Evolutionary conservation across 345 rosid species (phyloP).

Genomic region (Tarenaya hassleriana): DNA sequence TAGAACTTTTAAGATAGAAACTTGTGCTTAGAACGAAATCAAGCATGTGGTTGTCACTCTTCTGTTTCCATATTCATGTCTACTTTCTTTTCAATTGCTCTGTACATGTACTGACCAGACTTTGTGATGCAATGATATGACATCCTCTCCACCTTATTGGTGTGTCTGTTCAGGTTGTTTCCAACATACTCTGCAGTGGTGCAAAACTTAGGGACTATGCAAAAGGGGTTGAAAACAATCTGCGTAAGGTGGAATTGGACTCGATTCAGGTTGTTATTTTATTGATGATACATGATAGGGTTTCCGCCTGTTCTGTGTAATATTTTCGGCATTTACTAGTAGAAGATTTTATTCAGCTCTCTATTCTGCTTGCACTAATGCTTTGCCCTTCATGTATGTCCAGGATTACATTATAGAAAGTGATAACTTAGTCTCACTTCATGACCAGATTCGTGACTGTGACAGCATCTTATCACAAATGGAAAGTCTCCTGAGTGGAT

Average conservation of each 20-base stretch:
- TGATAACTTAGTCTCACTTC: constrained; percentile 90
- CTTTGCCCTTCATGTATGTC: constrained; percentile 20
- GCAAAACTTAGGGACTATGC: constrained; percentile 72
- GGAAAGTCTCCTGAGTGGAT: constrained; percentile 94
- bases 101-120: background rate
- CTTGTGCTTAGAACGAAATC: background rate
- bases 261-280: constrained; percentile 64
- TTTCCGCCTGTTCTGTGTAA: constrained; percentile 1
- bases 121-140: constrained; percentile 3
- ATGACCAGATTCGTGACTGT: constrained; percentile 94
- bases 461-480: constrained; percentile 88
- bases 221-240: constrained; percentile 92
- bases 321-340: background rate
- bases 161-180: constrained; percentile 55
- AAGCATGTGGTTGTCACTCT: background rate
- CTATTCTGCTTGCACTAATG: constrained; percentile 2
- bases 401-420: constrained; percentile 98
- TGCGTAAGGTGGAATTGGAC: constrained; percentile 86
- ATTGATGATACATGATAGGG: background rate
- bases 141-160: constrained; percentile 13
- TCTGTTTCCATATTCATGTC: background rate
- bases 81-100: constrained; percentile 1
- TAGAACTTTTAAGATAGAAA: background rate
- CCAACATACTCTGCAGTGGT: constrained; percentile 84
- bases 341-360: background rate